These are phyloP conservation scores for Fusarium keratoplasticum DNA, from an alignment of 2,329 filamentous ascomycete genomes.

Conservation along the genomic window DNA sequence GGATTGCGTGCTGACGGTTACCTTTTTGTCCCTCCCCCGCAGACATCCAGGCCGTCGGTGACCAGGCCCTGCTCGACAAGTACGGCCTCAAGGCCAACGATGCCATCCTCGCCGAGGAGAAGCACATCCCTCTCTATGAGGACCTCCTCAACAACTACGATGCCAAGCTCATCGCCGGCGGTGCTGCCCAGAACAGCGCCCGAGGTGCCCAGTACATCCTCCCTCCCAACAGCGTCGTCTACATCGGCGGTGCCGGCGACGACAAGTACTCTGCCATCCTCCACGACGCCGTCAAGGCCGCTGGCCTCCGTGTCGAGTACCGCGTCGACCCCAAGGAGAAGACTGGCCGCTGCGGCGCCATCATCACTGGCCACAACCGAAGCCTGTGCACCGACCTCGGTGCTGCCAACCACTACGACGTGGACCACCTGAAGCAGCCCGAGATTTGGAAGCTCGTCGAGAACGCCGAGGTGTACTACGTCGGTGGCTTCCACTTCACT, in stretches of 20 bases:
- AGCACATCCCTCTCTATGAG: slow-evolving; percentile 91
- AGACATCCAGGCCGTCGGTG: slow-evolving; percentile 92
- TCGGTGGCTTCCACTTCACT: slow-evolving; percentile 97
- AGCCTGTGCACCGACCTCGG: slow-evolving; percentile 95
- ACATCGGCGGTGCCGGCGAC: slow-evolving; percentile 91
- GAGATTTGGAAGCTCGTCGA: slow-evolving; percentile 94
- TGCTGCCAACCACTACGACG: slow-evolving; percentile 96
- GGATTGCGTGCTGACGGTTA: slow-evolving; percentile 32
- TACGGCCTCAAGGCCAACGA: slow-evolving; percentile 96
- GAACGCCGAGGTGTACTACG: slow-evolving; percentile 88
- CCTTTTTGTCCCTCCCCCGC: slow-evolving; percentile 16
- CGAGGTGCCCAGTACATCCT: slow-evolving; percentile 97
- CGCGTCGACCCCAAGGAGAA: slow-evolving; percentile 85
- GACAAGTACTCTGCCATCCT: slow-evolving; percentile 96
- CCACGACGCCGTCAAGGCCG: slow-evolving; percentile 84
- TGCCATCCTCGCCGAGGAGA: slow-evolving; percentile 93
- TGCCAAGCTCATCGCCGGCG: slow-evolving; percentile 94
- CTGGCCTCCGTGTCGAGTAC: slow-evolving; percentile 94
- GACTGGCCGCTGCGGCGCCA: slow-evolving; percentile 93
- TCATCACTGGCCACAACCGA: slow-evolving; percentile 97
- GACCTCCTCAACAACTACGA: slow-evolving; percentile 93
- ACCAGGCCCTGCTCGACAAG: slow-evolving; percentile 88
- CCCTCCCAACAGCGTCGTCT: slow-evolving; percentile 87
- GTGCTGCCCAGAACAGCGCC: slow-evolving; percentile 97
- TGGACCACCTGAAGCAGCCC: slow-evolving; percentile 91